A percentile compares a stretch with the other conserved stretches of the same genome.
These are phyloP conservation scores for Globisporangium viniferum DNA, from an alignment of 352 stramenopile genomes.

Conservation along the genomic window DNA sequence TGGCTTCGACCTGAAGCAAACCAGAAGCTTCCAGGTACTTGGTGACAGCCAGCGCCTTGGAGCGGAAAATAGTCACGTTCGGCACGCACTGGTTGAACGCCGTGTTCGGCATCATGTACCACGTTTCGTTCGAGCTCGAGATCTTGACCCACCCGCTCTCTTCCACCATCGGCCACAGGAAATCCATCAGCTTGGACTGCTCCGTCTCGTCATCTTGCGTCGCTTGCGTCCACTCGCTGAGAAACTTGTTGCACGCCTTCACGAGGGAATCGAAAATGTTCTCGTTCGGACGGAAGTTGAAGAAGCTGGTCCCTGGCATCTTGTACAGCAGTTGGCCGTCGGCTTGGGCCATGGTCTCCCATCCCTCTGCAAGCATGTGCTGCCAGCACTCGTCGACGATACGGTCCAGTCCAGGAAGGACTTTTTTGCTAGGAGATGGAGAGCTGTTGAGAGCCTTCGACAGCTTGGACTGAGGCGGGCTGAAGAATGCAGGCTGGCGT, in stretches of 20 bases:
- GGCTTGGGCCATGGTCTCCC: slow-evolving; percentile 55
- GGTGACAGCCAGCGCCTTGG: slow-evolving; percentile 52
- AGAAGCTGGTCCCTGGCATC: slow-evolving; percentile 65
- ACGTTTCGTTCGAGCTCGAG: slow-evolving; percentile 38
- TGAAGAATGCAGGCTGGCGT: slow-evolving; percentile 12
- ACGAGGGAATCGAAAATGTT: slow-evolving; percentile 77
- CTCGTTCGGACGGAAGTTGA: slow-evolving; percentile 64
- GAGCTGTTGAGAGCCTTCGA: slow-evolving; percentile 13
- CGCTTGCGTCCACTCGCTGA: slow-evolving; percentile 36
- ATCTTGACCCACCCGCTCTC: slow-evolving; percentile 59
- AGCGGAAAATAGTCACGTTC: slow-evolving; percentile 74
- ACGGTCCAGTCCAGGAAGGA: slow-evolving; percentile 20
- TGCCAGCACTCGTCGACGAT: slow-evolving; percentile 49
- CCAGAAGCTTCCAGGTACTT: slow-evolving; percentile 49
- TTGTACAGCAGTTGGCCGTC: slow-evolving; percentile 60
- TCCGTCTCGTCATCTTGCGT: slow-evolving; percentile 17
- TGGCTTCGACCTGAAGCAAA: slow-evolving; percentile 8
- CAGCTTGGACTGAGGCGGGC: slow-evolving; percentile 17
- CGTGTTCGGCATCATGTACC: slow-evolving; percentile 65
- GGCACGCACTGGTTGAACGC: slow-evolving; percentile 65
- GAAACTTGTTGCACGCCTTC: slow-evolving; percentile 49
- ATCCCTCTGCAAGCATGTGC: slow-evolving; percentile 54
- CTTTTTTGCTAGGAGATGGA: slow-evolving; percentile 17
- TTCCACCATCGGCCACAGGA: slow-evolving; percentile 61
- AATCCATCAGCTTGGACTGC: slow-evolving; percentile 32